Evolutionary conservation across 306 rosid genomes (phyloP).

Genomic region (Abrus precatorius): DNA sequence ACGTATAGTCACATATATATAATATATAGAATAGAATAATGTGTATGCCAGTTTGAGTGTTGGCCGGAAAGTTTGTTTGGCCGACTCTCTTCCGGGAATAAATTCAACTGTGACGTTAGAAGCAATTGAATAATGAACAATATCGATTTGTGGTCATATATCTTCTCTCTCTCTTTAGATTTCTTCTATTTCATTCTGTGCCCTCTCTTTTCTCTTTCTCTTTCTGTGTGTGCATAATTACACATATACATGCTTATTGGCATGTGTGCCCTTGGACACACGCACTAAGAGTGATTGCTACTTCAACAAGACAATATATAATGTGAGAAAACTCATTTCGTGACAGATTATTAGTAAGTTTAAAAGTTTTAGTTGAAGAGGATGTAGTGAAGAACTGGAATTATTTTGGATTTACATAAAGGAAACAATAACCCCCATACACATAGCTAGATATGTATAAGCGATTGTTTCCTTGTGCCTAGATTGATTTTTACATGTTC

Average conservation of each 20-base stretch:
- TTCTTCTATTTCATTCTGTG: constrained; percentile 43
- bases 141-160: constrained; percentile 26
- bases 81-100: constrained; percentile 65
- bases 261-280: constrained; percentile 45
- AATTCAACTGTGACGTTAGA: constrained; percentile 67
- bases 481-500: not conserved
- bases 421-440: not conserved
- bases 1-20: constrained; percentile 54
- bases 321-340: not conserved
- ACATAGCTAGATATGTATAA: not conserved
- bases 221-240: constrained; percentile 46
- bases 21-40: constrained; percentile 46
- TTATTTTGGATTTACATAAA: not conserved
- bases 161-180: not conserved
- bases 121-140: constrained; percentile 53
- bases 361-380: not conserved
- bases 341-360: no score
- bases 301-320: constrained; percentile 36
- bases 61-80: constrained; percentile 88
- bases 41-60: constrained; percentile 49
- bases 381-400: constrained; percentile 14
- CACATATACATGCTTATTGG: constrained; percentile 48
- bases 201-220: constrained; percentile 12
- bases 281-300: constrained; percentile 41
- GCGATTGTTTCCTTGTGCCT: not conserved